These are phyloP conservation scores for Hypoxylon sp. DNA, from an alignment of 2,329 filamentous ascomycete genomes.

Conservation along the genomic window DNA sequence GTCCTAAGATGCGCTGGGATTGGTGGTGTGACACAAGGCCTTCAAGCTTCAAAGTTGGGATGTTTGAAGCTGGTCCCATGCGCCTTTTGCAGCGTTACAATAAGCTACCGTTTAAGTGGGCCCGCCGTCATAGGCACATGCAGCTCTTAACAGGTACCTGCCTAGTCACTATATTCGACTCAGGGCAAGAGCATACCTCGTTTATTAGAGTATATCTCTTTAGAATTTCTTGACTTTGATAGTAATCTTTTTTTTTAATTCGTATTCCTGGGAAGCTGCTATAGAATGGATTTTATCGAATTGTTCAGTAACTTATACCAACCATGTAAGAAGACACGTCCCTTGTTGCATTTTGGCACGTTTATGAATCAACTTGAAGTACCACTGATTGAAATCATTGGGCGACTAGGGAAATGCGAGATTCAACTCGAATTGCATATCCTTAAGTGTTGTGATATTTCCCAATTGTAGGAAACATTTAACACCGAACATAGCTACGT, in stretches of 20 bases:
- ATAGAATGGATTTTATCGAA: not conserved
- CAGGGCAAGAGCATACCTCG: not conserved
- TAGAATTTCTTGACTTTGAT: not conserved
- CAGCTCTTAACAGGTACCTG: conserved; percentile 10
- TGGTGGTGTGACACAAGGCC: conserved; percentile 30
- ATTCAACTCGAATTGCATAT: not conserved
- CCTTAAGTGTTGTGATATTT: not conserved
- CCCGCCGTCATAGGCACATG: conserved; percentile 43
- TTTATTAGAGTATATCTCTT: not conserved
- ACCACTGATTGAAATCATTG: not conserved
- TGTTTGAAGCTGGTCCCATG: conserved; percentile 33
- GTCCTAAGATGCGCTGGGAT: conserved; percentile 23
- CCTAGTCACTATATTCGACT: not conserved
- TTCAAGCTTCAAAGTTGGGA: conserved; percentile 15
- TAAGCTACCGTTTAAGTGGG: conserved; percentile 39
- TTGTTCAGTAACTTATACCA: not conserved
- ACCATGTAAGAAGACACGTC: not conserved
- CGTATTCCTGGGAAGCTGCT: not conserved
- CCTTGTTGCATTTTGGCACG: not conserved
- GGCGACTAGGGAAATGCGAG: not conserved
- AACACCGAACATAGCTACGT: not conserved
- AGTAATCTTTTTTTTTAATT: not conserved
- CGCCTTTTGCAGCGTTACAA: conserved; percentile 38
- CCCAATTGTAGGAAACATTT: not conserved
- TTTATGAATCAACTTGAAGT: not conserved